Evolutionary conservation across 306 rosid genomes (phyloP), one percentile per base, ranked within the genome.

Genomic region (Albizia julibrissin): DNA sequence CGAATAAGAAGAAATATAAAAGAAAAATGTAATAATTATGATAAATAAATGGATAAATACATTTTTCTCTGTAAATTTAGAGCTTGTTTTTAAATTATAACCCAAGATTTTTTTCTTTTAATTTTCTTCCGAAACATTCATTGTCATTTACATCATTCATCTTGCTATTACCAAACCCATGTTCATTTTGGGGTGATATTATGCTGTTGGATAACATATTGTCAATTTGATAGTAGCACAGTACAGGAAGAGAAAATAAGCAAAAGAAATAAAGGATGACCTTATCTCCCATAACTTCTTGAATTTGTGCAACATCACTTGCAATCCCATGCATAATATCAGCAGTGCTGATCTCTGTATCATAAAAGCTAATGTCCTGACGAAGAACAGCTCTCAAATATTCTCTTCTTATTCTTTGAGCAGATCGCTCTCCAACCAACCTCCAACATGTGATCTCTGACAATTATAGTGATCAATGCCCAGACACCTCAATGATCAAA

Each of bases 241-340:
- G 31, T 19, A 29, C 27, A 40, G 33, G n/a, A 29, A 40, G 39
- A 37, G 37, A 43, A 42, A 72, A 26, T 4, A 21, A 37, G 29
- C 46, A 31, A 50, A 4, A 47, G 52, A n/a, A 10, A 61, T 13
- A 29, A 31, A 50, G 66, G 72, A 47, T n/a, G 33, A 93, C 99
- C 98, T 95, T 95, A 89, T 95, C 99, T 84, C 97, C 99, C 95
- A 91, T 89, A 76, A 92, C 99, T 90, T 95, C 99, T 89, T 93
- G 97, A 80, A 93, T 93, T 84, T 91, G 97, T 76, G 99, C 98
- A 81, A 95, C 97, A 75, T 95, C 99, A 81, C 97, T 93, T 42
- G 99, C 92, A 80, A 95, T 91, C 82, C 99, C 98, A 76, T 93
- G 98, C 99, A 91, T 95, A 18, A 95, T 87, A 75, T 92, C 99